phyloP scores from a whole-genome alignment of 2,329 filamentous ascomycete species.

The Periconia macrospinosa region DNA sequence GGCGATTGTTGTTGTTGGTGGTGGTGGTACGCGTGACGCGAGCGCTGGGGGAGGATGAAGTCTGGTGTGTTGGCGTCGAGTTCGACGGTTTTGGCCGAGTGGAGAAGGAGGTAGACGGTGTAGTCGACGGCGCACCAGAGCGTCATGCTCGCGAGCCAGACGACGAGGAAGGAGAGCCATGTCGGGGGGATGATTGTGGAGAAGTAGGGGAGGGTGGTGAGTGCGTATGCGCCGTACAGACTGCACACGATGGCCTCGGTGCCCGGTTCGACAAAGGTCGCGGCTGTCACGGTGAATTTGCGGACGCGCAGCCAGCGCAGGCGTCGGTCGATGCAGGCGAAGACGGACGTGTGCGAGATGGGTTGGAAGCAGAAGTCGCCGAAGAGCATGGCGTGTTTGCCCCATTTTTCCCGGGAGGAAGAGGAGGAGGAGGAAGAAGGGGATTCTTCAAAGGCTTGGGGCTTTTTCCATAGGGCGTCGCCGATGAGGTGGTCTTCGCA shows the following conservation, averaged over 20 bases:
- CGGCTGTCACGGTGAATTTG: conserved; percentile 88
- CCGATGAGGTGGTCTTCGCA: conserved; percentile 98
- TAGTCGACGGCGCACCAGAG: conserved; percentile 78
- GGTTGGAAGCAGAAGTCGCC: conserved; percentile 91
- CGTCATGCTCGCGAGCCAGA: conserved; percentile 68
- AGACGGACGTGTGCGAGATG: conserved; percentile 74
- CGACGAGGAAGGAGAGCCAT: conserved; percentile 65
- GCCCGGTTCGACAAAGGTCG: conserved; percentile 89
- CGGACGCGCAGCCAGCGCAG: conserved; percentile 89
- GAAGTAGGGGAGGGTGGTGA: conserved; percentile 73
- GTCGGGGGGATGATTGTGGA: conserved; percentile 59
- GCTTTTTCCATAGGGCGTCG: conserved; percentile 80
- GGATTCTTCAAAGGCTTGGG: conserved; percentile 31
- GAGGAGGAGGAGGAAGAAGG: conserved; percentile 18
- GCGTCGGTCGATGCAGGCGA: conserved; percentile 76
- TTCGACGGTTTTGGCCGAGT: conserved; percentile 71
- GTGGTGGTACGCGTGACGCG: conserved; percentile 35
- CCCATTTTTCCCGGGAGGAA: conserved; percentile 51
- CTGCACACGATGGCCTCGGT: conserved; percentile 88
- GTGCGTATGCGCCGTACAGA: conserved; percentile 74
- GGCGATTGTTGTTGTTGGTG: too few species aligned
- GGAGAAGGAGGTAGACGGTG: conserved; percentile 71
- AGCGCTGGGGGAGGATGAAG: conserved; percentile 62
- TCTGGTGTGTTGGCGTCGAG: conserved; percentile 71
- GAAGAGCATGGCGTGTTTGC: conserved; percentile 80